These are phyloP conservation scores for Salvia sclarea DNA, from an alignment of 305 asterid genomes.

Conservation along the genomic window DNA sequence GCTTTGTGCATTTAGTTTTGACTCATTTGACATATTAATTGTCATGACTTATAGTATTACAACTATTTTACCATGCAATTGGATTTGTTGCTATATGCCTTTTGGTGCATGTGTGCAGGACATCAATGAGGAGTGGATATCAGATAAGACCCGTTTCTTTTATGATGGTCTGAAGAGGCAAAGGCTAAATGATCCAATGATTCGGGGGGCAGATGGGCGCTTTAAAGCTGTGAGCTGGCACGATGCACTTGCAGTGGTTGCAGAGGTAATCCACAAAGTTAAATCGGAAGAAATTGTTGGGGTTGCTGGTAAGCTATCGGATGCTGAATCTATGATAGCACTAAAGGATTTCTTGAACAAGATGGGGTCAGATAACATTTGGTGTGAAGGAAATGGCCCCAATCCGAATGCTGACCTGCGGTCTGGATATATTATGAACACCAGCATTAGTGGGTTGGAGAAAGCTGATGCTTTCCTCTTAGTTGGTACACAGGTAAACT, in stretches of 20 bases:
- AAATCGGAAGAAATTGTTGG: constrained; percentile 86
- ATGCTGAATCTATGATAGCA: constrained; percentile 92
- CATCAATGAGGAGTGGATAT: constrained; percentile 98
- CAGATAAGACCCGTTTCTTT: constrained; percentile 95
- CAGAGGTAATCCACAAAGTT: constrained; percentile 75
- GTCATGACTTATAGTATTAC: background rate
- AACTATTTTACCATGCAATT: constrained; percentile 1
- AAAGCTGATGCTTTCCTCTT: constrained; percentile 92
- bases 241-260: constrained; percentile 84
- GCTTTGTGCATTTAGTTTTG: background rate
- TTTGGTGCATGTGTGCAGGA: constrained; percentile 53
- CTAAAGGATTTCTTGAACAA: constrained; percentile 68
- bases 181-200: constrained; percentile 96
- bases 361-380: constrained; percentile 89
- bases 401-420: constrained; percentile 87
- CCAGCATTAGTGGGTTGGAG: constrained; percentile 89
- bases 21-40: background rate
- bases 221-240: constrained; percentile 93
- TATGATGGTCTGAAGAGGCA: constrained; percentile 99
- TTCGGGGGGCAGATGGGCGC: constrained; percentile 94
- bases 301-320: constrained; percentile 93
- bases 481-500: constrained; percentile 92
- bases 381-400: constrained; percentile 95
- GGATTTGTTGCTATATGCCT: constrained; percentile 12
- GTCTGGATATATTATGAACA: constrained; percentile 93